phyloP scores from a whole-genome alignment of 2,329 filamentous ascomycete genomes.

The Pseudogymnoascus sp. region DNA sequence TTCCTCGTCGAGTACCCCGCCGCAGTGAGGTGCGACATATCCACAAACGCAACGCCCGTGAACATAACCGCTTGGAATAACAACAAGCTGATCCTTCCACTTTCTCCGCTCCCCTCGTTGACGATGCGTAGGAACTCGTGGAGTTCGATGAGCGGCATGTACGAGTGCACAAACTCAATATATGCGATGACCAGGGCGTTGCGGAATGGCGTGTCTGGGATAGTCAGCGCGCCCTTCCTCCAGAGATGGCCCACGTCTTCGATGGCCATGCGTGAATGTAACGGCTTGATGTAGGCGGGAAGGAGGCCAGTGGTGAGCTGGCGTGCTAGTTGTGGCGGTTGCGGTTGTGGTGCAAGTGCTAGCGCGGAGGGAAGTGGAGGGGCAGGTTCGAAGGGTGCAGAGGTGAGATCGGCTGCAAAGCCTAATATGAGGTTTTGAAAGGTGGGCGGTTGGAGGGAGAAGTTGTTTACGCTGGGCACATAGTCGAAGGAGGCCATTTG shows the following conservation, averaged over 20 bases:
- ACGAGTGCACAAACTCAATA: slow-evolving; percentile 84
- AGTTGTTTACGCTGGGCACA: no score
- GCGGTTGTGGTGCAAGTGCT: no score
- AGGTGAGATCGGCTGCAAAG: no score
- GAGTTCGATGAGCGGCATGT: slow-evolving; percentile 80
- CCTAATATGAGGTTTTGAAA: no score
- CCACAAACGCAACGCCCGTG: slow-evolving; percentile 79
- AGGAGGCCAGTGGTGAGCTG: slow-evolving; percentile 25
- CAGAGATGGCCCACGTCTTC: slow-evolving; percentile 80
- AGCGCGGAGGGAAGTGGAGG: no score
- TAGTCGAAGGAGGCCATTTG: no score
- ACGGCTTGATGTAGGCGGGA: slow-evolving; percentile 66
- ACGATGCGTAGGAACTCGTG: slow-evolving; percentile 53
- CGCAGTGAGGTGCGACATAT: slow-evolving; percentile 65
- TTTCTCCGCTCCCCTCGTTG: slow-evolving; percentile 58
- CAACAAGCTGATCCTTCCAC: slow-evolving; percentile 71
- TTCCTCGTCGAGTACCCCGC: slow-evolving; percentile 75
- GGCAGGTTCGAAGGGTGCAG: no score
- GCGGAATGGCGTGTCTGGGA: slow-evolving; percentile 64
- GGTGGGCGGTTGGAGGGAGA: no score
- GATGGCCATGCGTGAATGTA: slow-evolving; percentile 67
- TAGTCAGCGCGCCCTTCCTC: slow-evolving; percentile 73
- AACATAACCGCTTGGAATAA: slow-evolving; percentile 96
- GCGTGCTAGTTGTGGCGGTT: no score
- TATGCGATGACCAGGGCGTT: slow-evolving; percentile 77